These are phyloP conservation scores for Fusarium sublunatum DNA, from an alignment of 2,329 filamentous ascomycete genomes.

Conservation along the genomic window DNA sequence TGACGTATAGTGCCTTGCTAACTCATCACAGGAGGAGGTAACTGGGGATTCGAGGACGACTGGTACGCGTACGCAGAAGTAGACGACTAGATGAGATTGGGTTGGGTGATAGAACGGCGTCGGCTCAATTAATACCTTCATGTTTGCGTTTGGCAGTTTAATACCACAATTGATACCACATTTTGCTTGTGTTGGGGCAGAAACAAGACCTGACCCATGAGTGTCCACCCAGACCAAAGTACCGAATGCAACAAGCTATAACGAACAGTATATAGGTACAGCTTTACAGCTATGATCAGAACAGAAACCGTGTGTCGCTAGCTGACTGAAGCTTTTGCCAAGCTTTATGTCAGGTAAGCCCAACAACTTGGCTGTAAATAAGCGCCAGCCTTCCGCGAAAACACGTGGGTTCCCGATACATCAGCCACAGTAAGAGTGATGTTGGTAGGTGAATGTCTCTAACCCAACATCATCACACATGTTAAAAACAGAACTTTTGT, in stretches of 20 bases:
- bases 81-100: not conserved
- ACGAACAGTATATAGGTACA: not conserved
- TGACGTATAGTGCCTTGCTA: not conserved
- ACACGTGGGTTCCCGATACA: not conserved
- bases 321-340: not conserved
- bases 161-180: slow-evolving; percentile 6
- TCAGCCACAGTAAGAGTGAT: not conserved
- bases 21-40: not conserved
- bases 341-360: not conserved
- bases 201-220: not conserved
- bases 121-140: not conserved
- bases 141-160: not conserved
- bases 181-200: not conserved
- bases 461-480: no score
- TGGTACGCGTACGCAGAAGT: slow-evolving; percentile 25
- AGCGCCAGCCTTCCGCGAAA: not conserved
- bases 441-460: no score
- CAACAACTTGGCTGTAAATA: not conserved
- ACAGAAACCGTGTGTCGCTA: not conserved
- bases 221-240: not conserved
- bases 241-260: not conserved
- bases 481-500: not conserved
- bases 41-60: slow-evolving; percentile 20
- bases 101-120: no score
- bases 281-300: no score